Evolutionary conservation across 2,329 filamentous ascomycete genomes (phyloP), one percentile per base, ranked within the genome.

Genomic region (Plectosphaerella plurivora): DNA sequence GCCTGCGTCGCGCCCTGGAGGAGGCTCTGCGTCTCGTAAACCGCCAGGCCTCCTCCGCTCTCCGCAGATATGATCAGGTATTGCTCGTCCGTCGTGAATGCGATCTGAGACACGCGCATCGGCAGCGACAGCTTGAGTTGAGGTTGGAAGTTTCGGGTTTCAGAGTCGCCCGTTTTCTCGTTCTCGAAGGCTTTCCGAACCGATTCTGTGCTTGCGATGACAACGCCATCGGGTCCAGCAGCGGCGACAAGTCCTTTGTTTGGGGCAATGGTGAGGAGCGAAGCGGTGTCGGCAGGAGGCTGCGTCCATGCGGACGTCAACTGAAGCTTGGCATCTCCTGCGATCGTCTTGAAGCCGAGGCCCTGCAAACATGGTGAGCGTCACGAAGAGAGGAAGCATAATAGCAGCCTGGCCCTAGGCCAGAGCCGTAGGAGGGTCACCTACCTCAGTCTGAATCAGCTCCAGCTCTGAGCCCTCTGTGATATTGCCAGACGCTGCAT

Each of bases 71-170:
- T 75, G 36, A 96, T 81, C 55, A 99, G 75, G 60, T 88, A 91
- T 60, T 83, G 84, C 65, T 97, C 95, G 62, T 95, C 89, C n/a
- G 89, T 82, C 1, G 91, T 93, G 67, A 99, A 99, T 15, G 87
- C 85, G 18, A 99, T 77, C 67, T 99, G 94, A 11, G 91, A 95
- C 51, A 96, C 81, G 60, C 88, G 85, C 63, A 84, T 80, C 10
- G 88, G 82, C 62, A 95, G 79, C 2, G 84, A 75, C 7, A 97
- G 79, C 54, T 78, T 87, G 49, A 89, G 74, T 65, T 93, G 84
- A 3, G 92, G 88, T 54, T 83, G 74, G 62, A 95, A 95, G 12
- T 77, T 65, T 56, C 87, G 84, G 51, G 87, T 73, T 57, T 92
- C 84, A 55, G 78, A 79, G 56, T 86, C 84, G 59, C 75, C 78